Conservation (phyloP, 2,329 filamentous ascomycete species). For the Chrysoporthe deuterocubensis region DNA sequence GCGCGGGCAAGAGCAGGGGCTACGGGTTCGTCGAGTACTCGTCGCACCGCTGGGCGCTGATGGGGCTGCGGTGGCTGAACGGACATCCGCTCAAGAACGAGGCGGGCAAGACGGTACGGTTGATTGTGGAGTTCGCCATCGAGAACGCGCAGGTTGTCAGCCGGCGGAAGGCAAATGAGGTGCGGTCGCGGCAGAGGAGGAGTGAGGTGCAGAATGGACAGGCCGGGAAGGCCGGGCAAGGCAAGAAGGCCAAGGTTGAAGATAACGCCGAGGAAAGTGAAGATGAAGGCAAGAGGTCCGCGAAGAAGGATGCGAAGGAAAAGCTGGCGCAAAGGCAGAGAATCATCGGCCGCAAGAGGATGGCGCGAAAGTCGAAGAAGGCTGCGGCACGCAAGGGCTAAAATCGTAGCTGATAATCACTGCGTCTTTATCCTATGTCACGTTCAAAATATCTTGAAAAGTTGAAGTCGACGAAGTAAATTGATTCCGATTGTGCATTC, state of each 20-base stretch:
- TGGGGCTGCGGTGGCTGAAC: constrained; percentile 94
- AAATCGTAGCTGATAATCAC: not conserved
- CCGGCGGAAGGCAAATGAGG: constrained; percentile 69
- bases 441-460: constrained; percentile 5
- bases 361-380: constrained; percentile 72
- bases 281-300: constrained; percentile 14
- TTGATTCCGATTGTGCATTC: not conserved
- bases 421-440: not conserved
- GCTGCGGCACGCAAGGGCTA: constrained; percentile 21
- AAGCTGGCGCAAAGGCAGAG: constrained; percentile 62
- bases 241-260: constrained; percentile 29
- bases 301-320: constrained; percentile 36
- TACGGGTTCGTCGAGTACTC: constrained; percentile 98
- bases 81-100: constrained; percentile 66
- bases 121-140: constrained; percentile 97
- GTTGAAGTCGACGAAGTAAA: not conserved
- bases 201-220: constrained; percentile 34
- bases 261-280: constrained; percentile 29
- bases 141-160: constrained; percentile 97
- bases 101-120: constrained; percentile 79
- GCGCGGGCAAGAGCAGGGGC: constrained; percentile 82
- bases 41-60: constrained; percentile 90
- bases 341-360: constrained; percentile 84
- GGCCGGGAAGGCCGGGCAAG: constrained; percentile 25
- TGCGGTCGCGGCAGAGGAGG: constrained; percentile 37